A percentile compares a stretch with the other conserved stretches of the same genome.
Conservation (phyloP, 2,329 filamentous ascomycete species). For the Botrytis aclada region DNA sequence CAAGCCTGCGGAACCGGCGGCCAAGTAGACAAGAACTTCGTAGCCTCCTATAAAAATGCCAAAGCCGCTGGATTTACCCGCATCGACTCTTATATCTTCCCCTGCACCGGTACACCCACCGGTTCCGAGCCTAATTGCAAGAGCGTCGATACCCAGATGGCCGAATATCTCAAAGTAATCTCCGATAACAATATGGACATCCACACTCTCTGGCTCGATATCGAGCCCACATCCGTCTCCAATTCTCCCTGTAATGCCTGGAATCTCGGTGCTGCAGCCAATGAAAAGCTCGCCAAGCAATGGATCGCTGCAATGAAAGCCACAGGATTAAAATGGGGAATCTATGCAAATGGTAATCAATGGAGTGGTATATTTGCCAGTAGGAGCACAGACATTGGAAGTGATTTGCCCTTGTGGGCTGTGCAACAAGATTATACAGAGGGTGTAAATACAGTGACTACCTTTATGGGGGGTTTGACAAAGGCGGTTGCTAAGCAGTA, state of each 20-base stretch:
- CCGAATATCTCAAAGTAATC: conserved; percentile 27
- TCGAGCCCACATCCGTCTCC: conserved; percentile 25
- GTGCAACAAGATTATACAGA: conserved; percentile 28
- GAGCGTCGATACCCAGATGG: conserved; percentile 25
- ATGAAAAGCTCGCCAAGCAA: conserved; percentile 29
- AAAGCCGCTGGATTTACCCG: conserved; percentile 27
- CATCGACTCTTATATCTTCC: conserved; percentile 33
- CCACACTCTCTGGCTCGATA: conserved; percentile 31
- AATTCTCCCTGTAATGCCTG: conserved; percentile 28
- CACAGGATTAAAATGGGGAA: conserved; percentile 29
- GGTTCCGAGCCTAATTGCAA: conserved; percentile 29
- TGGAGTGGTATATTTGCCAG: conserved; percentile 31
- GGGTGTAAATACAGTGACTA: conserved; percentile 28
- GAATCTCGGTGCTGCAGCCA: conserved; percentile 26
- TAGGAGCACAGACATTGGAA: conserved; percentile 29
- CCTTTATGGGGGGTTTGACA: conserved; percentile 33
- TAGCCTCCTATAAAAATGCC: conserved; percentile 26
- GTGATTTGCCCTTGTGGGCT: conserved; percentile 32
- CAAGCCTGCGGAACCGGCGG: conserved; percentile 29
- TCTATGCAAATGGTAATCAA: conserved; percentile 35
- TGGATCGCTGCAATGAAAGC: conserved; percentile 28
- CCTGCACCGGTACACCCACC: conserved; percentile 30
- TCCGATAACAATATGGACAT: conserved; percentile 25
- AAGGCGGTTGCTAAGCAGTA: conserved; percentile 32
- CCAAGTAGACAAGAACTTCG: conserved; percentile 26